A percentile compares a stretch with the other conserved stretches of the same genome.
Evolutionary conservation across 345 rosid genomes (phyloP).

Genomic region (Linum tenue): DNA sequence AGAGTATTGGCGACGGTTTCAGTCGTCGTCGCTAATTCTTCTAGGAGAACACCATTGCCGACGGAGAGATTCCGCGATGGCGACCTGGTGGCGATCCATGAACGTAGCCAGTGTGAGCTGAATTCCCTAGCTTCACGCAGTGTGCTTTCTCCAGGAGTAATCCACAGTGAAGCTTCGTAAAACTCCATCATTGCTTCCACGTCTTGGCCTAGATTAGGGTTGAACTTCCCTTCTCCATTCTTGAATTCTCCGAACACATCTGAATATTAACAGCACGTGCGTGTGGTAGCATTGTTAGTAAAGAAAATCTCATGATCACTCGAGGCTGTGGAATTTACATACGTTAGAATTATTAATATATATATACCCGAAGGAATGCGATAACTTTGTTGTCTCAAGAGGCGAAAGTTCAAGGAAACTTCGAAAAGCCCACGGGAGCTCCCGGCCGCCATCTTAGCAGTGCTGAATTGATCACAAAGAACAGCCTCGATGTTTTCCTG

Average conservation of each 20-base stretch:
- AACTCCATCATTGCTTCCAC: not conserved
- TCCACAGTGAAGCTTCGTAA: not conserved
- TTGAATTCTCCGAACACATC: not conserved
- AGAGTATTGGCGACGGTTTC: not conserved
- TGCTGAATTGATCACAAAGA: conserved; percentile 11
- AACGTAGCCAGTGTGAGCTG: not conserved
- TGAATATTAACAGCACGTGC: too few relatives aligned
- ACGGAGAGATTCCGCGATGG: too few relatives aligned
- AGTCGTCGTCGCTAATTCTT: not conserved
- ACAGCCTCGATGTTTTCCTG: conserved; percentile 28
- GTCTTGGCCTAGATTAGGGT: not conserved
- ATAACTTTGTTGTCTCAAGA: conserved; percentile 21
- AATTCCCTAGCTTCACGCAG: not conserved
- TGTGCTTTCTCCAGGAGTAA: not conserved
- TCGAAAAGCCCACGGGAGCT: conserved; percentile 2
- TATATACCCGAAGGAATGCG: conserved; percentile 21
- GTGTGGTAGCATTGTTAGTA: too few relatives aligned
- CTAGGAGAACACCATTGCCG: too few relatives aligned
- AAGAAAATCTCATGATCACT: too few relatives aligned
- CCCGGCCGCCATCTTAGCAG: too few relatives aligned
- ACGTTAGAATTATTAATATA: too few relatives aligned
- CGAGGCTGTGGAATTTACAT: too few relatives aligned
- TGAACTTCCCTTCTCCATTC: not conserved
- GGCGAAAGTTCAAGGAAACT: conserved; percentile 7
- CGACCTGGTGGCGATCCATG: too few relatives aligned